Conservation (phyloP, 805 yeast species). For the Zygoascus tannicola region DNA sequence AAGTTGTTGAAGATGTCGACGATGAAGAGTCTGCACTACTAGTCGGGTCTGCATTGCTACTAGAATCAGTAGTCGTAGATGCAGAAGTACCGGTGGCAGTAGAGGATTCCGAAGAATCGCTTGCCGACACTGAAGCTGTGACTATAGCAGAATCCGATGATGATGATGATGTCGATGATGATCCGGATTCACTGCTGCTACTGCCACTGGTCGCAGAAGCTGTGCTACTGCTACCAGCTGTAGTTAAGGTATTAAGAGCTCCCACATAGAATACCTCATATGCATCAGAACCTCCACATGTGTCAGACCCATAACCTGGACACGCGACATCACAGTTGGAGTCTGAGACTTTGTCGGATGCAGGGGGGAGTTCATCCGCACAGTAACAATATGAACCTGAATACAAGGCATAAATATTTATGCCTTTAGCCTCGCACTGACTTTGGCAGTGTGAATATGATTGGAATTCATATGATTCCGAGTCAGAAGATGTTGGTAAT, state of each 20-base stretch:
- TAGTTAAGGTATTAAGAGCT: conserved; percentile 11
- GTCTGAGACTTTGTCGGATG: conserved; percentile 25
- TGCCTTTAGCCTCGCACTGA: conserved; percentile 37
- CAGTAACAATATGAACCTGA: conserved; percentile 58
- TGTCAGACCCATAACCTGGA: conserved; percentile 51
- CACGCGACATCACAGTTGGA: conserved; percentile 41
- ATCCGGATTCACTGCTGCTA: conserved; percentile 14
- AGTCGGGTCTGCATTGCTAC: too few relatives aligned
- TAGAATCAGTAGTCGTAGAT: conserved; percentile 13
- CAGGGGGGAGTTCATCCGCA: conserved; percentile 40
- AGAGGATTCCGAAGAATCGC: conserved; percentile 16
- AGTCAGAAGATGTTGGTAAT: background rate
- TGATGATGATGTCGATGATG: conserved; percentile 21
- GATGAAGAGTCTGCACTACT: conserved; percentile 18
- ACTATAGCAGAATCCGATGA: conserved; percentile 19
- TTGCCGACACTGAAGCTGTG: conserved; percentile 16
- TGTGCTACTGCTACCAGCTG: conserved; percentile 9
- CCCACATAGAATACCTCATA: conserved; percentile 22
- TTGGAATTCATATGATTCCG: conserved; percentile 40
- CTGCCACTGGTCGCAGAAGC: conserved; percentile 19
- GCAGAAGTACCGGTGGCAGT: conserved; percentile 11
- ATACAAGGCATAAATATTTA: conserved; percentile 37
- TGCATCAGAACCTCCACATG: conserved; percentile 54
- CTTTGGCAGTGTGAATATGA: conserved; percentile 47
- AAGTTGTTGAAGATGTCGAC: conserved; percentile 18